Evolutionary conservation across 805 yeast species (phyloP).

Genomic region (Zygosaccharomyces lentus): DNA sequence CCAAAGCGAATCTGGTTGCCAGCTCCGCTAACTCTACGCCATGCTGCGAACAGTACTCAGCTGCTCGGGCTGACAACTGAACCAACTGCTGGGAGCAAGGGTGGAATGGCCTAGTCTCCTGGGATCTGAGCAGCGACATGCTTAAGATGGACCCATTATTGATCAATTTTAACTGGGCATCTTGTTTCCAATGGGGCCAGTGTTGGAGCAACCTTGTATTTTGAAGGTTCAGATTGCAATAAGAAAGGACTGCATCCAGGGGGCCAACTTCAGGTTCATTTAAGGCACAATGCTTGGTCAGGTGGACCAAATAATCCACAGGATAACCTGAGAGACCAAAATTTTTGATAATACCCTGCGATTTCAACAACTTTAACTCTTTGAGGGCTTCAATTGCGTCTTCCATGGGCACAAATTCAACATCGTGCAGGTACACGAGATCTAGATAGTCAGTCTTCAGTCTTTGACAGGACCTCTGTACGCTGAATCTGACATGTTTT

Average conservation of each 20-base stretch:
- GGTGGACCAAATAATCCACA: constrained; percentile 55
- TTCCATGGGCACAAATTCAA: constrained; percentile 65
- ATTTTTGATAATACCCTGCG: constrained; percentile 55
- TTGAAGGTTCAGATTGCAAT: constrained; percentile 79
- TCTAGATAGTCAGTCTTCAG: constrained; percentile 69
- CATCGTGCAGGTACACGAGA: constrained; percentile 81
- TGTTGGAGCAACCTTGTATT: constrained; percentile 52
- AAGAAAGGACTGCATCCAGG: constrained; percentile 72
- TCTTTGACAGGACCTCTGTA: constrained; percentile 61
- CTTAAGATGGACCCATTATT: constrained; percentile 81
- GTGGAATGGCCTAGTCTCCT: constrained; percentile 68
- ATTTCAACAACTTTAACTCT: constrained; percentile 55
- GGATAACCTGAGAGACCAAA: constrained; percentile 90
- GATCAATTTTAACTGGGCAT: constrained; percentile 54
- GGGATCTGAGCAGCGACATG: constrained; percentile 77
- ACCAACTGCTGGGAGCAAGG: constrained; percentile 66
- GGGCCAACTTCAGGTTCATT: constrained; percentile 47
- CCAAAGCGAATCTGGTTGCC: constrained; percentile 71
- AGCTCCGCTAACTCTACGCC: constrained; percentile 72
- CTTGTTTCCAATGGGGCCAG: constrained; percentile 44
- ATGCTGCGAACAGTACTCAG: constrained; percentile 39
- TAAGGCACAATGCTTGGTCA: constrained; percentile 41
- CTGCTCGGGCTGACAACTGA: constrained; percentile 41
- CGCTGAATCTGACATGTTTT: constrained; percentile 54
- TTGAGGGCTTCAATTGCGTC: constrained; percentile 59